Evolutionary conservation across 148 eudicot species (phyloP), one percentile per base, ranked within the genome.

Genomic region (Vaccinium corymbosum): DNA sequence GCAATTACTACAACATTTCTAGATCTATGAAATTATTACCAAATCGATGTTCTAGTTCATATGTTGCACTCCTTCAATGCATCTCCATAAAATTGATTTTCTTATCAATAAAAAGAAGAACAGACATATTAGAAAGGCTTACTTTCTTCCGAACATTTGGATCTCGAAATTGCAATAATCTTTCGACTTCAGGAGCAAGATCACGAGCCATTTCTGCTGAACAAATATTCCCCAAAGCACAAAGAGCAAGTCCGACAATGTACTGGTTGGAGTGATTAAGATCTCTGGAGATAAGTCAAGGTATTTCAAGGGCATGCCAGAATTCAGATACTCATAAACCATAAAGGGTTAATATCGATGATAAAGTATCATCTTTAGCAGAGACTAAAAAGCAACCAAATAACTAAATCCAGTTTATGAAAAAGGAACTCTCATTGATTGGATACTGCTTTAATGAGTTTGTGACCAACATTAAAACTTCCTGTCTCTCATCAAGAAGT

Each of bases 181-280:
- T 87, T 89, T 96, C 98, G 59, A 96, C 99, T 88, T 96, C 99
- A 50, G 97, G 95, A 29, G 97, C 99, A 85, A 96, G 99, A 88
- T 96, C 99, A 85, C 99, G 98, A 83, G 99, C 99, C 99, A 96
- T 94, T 90, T 94, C 99, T 80, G 99, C 98, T 48, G 99, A 96
- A 86, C 97, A 92, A 79, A 96, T 96, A 87, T 96, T 94, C 79
- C 98, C 99, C 89, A 96, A 93, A 80, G 99, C 99, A 91, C 99
- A 96, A 80, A 96, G 99, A 88, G 99, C 99, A 86, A 96, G 94
- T 64, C 99, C 99, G 76, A 92, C 98, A 73, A 96, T 96, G 89
- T 96, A 96, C 89, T 96, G 99, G 87, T 96, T 96, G 78, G 94
- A 82, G 88, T 94, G 99, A 85, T 94, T 96, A 80, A 93, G 93